A percentile compares a stretch with the other conserved stretches of the same genome.
These are phyloP conservation scores for Ligustrum vulgare DNA, from an alignment of 257 asterid species.

Conservation along the genomic window DNA sequence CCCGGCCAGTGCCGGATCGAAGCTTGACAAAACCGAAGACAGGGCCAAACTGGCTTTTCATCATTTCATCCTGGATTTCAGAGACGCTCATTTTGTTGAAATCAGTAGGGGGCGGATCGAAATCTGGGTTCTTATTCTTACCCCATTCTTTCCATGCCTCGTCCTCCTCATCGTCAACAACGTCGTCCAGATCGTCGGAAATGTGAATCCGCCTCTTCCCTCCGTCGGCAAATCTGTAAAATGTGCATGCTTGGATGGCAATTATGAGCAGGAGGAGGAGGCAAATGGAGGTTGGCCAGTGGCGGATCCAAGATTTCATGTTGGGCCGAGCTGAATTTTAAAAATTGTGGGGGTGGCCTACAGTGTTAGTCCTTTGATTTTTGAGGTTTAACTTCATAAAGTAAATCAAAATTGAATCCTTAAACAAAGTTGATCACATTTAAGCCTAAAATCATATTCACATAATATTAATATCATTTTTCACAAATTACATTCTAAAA, in stretches of 20 bases:
- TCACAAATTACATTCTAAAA: no score
- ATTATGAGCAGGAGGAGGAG: conserved; percentile 42
- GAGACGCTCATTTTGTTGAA: conserved; percentile 44
- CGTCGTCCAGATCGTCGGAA: conserved; percentile 78
- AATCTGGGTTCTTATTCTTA: conserved; percentile 49
- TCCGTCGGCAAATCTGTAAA: conserved; percentile 36
- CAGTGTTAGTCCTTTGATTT: no score
- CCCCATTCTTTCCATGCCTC: conserved; percentile 91
- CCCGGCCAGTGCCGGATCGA: conserved; percentile 66
- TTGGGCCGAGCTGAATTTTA: no score
- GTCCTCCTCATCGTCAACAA: conserved; percentile 85
- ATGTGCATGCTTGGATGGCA: conserved; percentile 30
- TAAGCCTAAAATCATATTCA: no score
- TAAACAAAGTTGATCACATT: no score
- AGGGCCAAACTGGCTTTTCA: conserved; percentile 74
- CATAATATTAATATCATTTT: no score
- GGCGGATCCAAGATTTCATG: no score
- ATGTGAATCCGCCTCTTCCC: conserved; percentile 69
- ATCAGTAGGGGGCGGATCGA: conserved; percentile 79
- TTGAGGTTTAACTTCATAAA: no score
- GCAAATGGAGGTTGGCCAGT: not conserved
- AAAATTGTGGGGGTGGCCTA: no score
- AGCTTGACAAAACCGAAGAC: conserved; percentile 91
- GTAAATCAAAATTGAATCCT: no score
- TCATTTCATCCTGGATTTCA: conserved; percentile 66